Percentiles rank a stretch among this genome's conserved stretches.
These are phyloP conservation scores for Artemisia princeps DNA, from an alignment of 140 eudicot genomes.

Conservation along the genomic window DNA sequence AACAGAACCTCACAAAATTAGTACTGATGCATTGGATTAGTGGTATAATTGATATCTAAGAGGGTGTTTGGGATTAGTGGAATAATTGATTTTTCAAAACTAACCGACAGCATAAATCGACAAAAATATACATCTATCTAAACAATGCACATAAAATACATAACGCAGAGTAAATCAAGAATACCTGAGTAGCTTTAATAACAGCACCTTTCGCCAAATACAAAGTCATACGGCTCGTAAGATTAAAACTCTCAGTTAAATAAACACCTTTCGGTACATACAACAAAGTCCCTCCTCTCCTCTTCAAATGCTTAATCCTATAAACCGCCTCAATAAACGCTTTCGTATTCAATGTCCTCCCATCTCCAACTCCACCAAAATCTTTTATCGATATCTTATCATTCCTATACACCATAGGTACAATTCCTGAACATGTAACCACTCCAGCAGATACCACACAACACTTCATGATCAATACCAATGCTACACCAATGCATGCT, in stretches of 20 bases:
- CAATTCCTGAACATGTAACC: conserved; percentile 76
- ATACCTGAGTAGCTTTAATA: conserved; percentile 49
- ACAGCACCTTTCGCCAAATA: conserved; percentile 48
- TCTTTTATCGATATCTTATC: conserved; percentile 63
- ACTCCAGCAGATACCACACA: conserved; percentile 21
- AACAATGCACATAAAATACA: background rate
- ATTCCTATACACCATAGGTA: conserved; percentile 54
- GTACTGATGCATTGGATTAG: too few relatives aligned
- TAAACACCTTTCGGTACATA: conserved; percentile 48
- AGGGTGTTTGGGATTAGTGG: too few relatives aligned
- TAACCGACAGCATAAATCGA: background rate
- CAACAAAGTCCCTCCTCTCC: conserved; percentile 47
- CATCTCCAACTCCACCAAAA: conserved; percentile 54
- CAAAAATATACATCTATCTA: background rate
- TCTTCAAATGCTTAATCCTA: conserved; percentile 47
- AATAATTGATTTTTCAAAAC: too few relatives aligned
- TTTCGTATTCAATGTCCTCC: conserved; percentile 43
- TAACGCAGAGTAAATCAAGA: background rate
- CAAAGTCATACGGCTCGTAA: conserved; percentile 49
- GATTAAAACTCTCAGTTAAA: conserved; percentile 42
- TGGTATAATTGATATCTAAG: too few relatives aligned
- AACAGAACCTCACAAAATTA: too few relatives aligned
- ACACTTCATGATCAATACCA: conserved; percentile 21
- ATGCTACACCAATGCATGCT: conserved; percentile 15
- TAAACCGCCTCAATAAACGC: conserved; percentile 48